Evolutionary conservation across 139 green algal species (phyloP).

Genomic region (Chlorella sp.): DNA sequence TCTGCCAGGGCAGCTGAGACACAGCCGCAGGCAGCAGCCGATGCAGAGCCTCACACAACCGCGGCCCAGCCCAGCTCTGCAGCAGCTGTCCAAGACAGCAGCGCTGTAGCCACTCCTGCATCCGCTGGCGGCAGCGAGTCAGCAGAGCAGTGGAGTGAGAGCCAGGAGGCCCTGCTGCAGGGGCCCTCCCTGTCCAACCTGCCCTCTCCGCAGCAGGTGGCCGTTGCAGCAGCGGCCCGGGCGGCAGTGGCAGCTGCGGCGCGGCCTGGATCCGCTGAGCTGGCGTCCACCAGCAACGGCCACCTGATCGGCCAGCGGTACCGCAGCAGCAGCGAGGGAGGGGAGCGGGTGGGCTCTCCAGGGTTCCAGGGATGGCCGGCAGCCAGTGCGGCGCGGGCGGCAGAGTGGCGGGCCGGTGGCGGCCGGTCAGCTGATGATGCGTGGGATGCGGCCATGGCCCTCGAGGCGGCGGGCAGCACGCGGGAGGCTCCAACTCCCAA

Average conservation of each 20-base stretch:
- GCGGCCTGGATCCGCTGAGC: background rate
- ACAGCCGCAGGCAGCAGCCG: background rate
- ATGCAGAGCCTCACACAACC: background rate
- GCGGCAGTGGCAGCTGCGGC: background rate
- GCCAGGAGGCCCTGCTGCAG: background rate
- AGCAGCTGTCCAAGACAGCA: no score
- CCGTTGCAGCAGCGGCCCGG: background rate
- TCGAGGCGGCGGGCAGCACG: background rate
- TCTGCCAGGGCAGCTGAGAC: background rate
- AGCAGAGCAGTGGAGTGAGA: background rate
- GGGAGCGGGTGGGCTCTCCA: background rate
- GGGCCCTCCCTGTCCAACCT: conserved; percentile 4
- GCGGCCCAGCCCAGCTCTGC: background rate
- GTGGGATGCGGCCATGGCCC: conserved; percentile 6
- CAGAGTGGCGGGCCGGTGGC: background rate
- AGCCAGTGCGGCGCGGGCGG: background rate
- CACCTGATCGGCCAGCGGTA: conserved; percentile 9
- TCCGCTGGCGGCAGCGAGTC: background rate
- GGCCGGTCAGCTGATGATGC: background rate
- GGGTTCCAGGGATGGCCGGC: background rate
- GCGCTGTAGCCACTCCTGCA: background rate
- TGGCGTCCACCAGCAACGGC: background rate
- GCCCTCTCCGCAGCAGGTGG: background rate
- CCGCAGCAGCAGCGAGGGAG: background rate
- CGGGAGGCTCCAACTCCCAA: conserved; percentile 1